These are phyloP conservation scores for Aspergillus carbonarius DNA, from an alignment of 2,329 filamentous ascomycete genomes.

Conservation along the genomic window DNA sequence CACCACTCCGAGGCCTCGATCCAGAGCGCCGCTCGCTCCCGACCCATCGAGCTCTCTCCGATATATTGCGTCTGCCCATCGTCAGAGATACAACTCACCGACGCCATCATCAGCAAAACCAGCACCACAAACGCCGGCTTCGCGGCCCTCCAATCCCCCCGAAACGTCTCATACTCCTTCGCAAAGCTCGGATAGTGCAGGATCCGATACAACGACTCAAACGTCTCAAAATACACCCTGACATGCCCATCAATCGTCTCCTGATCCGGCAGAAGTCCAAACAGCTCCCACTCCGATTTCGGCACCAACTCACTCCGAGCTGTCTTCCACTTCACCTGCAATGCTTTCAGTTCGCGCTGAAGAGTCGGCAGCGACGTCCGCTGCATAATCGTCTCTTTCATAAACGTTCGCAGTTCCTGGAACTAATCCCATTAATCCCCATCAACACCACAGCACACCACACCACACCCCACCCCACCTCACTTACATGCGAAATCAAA, in stretches of 20 bases:
- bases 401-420: slow-evolving; percentile 22
- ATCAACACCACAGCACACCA: background rate
- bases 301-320: slow-evolving; percentile 10
- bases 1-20: slow-evolving; percentile 21
- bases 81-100: slow-evolving; percentile 13
- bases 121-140: slow-evolving; percentile 19
- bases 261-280: slow-evolving; percentile 21
- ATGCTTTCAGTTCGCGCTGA: slow-evolving; percentile 21
- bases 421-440: slow-evolving; percentile 12
- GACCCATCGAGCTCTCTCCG: slow-evolving; percentile 18
- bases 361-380: slow-evolving; percentile 19
- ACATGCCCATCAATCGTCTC: slow-evolving; percentile 20
- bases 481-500: slow-evolving; percentile 22
- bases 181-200: slow-evolving; percentile 25
- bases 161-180: slow-evolving; percentile 22
- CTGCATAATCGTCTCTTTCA: slow-evolving; percentile 23
- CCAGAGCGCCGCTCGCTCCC: slow-evolving; percentile 21
- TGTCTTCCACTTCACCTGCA: slow-evolving; percentile 21
- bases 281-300: slow-evolving; percentile 13
- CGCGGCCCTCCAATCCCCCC: slow-evolving; percentile 11
- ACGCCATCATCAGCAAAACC: slow-evolving; percentile 24
- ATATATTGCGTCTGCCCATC: slow-evolving; percentile 15
- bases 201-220: slow-evolving; percentile 24
- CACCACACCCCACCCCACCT: no score
- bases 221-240: slow-evolving; percentile 22